phyloP scores from a whole-genome alignment of 192 early-diverging fungal species.

The Coemansia sp. region DNA sequence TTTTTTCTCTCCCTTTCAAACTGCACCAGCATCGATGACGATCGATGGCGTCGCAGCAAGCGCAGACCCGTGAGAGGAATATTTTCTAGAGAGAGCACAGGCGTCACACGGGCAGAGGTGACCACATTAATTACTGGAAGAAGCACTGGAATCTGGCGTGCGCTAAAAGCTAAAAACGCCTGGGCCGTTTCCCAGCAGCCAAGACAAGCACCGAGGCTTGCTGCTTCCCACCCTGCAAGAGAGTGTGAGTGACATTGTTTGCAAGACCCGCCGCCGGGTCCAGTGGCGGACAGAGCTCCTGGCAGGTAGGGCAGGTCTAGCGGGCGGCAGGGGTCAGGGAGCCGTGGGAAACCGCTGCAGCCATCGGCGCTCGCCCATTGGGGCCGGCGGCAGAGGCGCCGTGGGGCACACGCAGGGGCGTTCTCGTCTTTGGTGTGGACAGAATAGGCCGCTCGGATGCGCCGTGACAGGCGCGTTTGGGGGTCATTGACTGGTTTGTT shows the following conservation, averaged over 20 bases:
- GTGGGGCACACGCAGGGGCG: slow-evolving; percentile 2
- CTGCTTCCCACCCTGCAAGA: slow-evolving; percentile 5
- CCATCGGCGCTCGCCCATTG: slow-evolving; percentile 2
- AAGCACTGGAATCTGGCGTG: neutral
- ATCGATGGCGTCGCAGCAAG: slow-evolving; percentile 10
- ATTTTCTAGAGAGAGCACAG: neutral
- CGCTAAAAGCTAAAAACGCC: neutral
- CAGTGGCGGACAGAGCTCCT: neutral
- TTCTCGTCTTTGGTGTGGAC: slow-evolving; percentile 5
- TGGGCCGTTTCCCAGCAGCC: neutral
- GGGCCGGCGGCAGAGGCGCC: neutral
- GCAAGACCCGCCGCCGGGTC: neutral
- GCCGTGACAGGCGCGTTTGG: slow-evolving; percentile 1
- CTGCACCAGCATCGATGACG: slow-evolving; percentile 11
- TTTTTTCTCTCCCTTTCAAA: neutral
- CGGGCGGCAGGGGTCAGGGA: slow-evolving; percentile 13
- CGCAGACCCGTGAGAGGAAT: slow-evolving; percentile 1
- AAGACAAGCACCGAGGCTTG: neutral
- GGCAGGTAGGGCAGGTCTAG: slow-evolving; percentile 6
- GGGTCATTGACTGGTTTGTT: neutral
- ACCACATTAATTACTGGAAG: neutral
- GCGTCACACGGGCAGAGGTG: neutral
- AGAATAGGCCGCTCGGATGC: slow-evolving; percentile 5
- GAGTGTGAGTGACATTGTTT: neutral
- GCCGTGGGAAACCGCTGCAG: slow-evolving; percentile 11